Conservation (phyloP, 129 eudicot species). For the Pittosporum tobira region DNA sequence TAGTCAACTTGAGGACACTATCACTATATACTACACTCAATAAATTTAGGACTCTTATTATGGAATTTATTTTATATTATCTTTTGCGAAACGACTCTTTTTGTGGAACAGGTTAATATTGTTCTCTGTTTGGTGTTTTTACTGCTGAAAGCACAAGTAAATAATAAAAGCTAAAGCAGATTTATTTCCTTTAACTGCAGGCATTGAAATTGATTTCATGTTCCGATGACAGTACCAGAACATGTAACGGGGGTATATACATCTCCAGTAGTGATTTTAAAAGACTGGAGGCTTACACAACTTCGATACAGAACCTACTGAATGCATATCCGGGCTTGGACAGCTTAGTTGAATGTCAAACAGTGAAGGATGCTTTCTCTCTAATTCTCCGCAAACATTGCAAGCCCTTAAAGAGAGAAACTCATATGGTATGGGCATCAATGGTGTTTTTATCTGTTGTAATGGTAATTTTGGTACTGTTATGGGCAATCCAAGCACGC, state of each 20-base stretch:
- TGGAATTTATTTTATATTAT: too few species aligned
- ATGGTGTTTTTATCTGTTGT: conserved; percentile 43
- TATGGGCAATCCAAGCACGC: conserved; percentile 38
- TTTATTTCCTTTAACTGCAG: conserved; percentile 23
- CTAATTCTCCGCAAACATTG: conserved; percentile 58
- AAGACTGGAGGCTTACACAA: conserved; percentile 46
- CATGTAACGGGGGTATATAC: conserved; percentile 63
- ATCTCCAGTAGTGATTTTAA: conserved; percentile 36
- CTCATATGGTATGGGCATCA: conserved; percentile 45
- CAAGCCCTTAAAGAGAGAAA: conserved; percentile 57
- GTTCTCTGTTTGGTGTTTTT: too few species aligned
- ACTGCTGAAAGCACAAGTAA: too few species aligned
- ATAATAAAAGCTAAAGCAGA: too few species aligned
- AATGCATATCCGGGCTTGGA: conserved; percentile 67
- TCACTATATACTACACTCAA: too few species aligned
- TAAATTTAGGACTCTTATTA: too few species aligned
- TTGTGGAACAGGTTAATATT: too few species aligned
- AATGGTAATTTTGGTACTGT: conserved; percentile 53
- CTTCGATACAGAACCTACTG: conserved; percentile 52
- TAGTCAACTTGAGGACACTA: too few species aligned
- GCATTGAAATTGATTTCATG: conserved; percentile 48
- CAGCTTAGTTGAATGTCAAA: conserved; percentile 62
- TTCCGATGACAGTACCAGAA: conserved; percentile 25
- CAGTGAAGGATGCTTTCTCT: conserved; percentile 54
- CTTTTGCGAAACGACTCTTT: too few species aligned